These are phyloP conservation scores for Dittrichia graveolens DNA, from an alignment of 129 eudicot species.

Conservation along the genomic window DNA sequence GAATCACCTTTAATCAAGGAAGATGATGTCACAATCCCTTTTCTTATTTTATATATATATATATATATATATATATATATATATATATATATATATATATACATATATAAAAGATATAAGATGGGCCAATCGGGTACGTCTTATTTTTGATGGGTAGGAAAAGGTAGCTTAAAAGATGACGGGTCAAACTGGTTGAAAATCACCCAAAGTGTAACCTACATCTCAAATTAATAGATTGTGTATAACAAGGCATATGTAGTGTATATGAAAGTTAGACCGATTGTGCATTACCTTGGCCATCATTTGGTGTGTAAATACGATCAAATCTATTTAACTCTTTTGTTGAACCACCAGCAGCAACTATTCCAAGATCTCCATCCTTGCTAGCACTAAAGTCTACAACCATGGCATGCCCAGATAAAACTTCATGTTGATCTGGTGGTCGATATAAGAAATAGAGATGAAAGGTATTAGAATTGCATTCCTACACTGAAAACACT, in stretches of 20 bases:
- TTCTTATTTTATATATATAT: no score
- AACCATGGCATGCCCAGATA: conserved; percentile 32
- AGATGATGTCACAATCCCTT: no score
- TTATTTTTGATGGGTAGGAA: neutral
- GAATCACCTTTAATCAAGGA: no score
- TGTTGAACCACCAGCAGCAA: conserved; percentile 35
- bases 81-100: no score
- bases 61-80: no score
- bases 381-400: conserved; percentile 40
- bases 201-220: neutral
- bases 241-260: neutral
- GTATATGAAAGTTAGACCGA: neutral
- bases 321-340: conserved; percentile 43
- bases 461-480: no score
- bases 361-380: conserved; percentile 46
- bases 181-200: neutral
- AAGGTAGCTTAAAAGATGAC: no score
- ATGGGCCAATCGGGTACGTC: neutral
- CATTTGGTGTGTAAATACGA: conserved; percentile 47
- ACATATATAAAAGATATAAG: no score
- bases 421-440: conserved; percentile 34
- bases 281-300: conserved; percentile 44
- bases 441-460: no score
- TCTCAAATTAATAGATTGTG: neutral
- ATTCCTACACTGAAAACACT: no score